Conservation (phyloP, 2,329 filamentous ascomycete genomes). For the Trichothecium roseum region DNA sequence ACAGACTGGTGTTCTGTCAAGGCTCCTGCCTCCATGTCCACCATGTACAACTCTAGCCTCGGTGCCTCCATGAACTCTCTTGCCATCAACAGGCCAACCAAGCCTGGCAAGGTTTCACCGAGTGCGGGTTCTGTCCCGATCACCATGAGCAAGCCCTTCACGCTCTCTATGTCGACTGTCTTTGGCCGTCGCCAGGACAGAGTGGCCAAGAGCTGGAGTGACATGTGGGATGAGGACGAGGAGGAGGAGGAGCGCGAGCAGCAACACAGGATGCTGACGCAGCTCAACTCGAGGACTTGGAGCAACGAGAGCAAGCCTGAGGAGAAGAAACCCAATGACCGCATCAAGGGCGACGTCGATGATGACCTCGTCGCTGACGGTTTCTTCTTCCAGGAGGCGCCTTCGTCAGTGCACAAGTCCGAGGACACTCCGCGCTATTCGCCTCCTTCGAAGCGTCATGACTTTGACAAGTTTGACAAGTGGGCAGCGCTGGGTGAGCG, state of each 20-base stretch:
- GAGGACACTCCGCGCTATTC: constrained; percentile 43
- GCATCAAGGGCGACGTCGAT: constrained; percentile 42
- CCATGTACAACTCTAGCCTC: constrained; percentile 73
- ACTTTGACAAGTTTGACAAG: constrained; percentile 76
- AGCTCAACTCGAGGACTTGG: constrained; percentile 67
- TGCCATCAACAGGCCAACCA: constrained; percentile 35
- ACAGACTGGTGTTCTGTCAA: constrained; percentile 72
- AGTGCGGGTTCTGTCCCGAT: constrained; percentile 67
- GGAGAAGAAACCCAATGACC: constrained; percentile 9
- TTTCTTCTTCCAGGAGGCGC: constrained; percentile 64
- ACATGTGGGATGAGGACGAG: constrained; percentile 89
- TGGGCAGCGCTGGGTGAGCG: constrained; percentile 84
- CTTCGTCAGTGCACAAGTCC: constrained; percentile 27
- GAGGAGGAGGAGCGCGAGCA: constrained; percentile 65
- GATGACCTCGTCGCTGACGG: constrained; percentile 57
- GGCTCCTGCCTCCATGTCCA: constrained; percentile 68
- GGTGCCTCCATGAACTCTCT: constrained; percentile 73
- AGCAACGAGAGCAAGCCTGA: constrained; percentile 58
- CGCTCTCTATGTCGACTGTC: constrained; percentile 64
- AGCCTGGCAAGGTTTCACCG: constrained; percentile 35
- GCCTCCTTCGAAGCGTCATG: constrained; percentile 53
- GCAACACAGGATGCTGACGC: constrained; percentile 41
- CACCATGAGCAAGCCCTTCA: constrained; percentile 64
- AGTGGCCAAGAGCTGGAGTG: constrained; percentile 98
- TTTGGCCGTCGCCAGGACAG: constrained; percentile 68